Evolutionary conservation across 345 rosid genomes (phyloP).

Genomic region (Conringia planisiliqua): DNA sequence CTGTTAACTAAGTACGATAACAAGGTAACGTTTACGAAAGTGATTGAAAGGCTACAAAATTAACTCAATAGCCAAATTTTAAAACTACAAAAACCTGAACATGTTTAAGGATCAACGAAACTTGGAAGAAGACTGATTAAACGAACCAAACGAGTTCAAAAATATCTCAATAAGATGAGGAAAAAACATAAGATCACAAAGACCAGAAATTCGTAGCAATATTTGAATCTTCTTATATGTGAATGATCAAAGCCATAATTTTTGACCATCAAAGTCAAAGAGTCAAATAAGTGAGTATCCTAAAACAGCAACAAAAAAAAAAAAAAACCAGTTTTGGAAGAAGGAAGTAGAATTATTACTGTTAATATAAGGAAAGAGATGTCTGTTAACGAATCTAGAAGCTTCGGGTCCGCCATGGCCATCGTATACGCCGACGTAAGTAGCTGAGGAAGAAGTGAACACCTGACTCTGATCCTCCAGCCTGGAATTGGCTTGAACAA

Average conservation of each 20-base stretch:
- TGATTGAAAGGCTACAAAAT: neutral
- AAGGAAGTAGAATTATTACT: constrained; percentile 41
- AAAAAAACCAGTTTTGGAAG: neutral
- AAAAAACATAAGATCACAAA: neutral
- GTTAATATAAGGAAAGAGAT: constrained; percentile 72
- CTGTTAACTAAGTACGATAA: neutral
- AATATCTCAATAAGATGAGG: neutral
- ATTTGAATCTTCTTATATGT: neutral
- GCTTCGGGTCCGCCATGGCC: constrained; percentile 99
- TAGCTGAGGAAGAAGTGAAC: constrained; percentile 64
- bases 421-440: constrained; percentile 86
- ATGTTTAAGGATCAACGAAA: neutral
- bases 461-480: constrained; percentile 96
- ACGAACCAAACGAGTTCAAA: neutral
- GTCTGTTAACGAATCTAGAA: constrained; percentile 80
- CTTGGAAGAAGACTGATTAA: too few species aligned
- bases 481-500: constrained; percentile 80
- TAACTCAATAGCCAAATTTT: neutral
- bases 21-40: neutral
- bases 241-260: neutral
- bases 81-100: neutral
- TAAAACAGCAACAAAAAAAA: too few species aligned
- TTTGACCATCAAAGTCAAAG: neutral
- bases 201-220: neutral
- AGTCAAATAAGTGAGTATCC: neutral